Evolutionary conservation across 140 eudicot genomes (phyloP).

Genomic region (Senecio squalidus): DNA sequence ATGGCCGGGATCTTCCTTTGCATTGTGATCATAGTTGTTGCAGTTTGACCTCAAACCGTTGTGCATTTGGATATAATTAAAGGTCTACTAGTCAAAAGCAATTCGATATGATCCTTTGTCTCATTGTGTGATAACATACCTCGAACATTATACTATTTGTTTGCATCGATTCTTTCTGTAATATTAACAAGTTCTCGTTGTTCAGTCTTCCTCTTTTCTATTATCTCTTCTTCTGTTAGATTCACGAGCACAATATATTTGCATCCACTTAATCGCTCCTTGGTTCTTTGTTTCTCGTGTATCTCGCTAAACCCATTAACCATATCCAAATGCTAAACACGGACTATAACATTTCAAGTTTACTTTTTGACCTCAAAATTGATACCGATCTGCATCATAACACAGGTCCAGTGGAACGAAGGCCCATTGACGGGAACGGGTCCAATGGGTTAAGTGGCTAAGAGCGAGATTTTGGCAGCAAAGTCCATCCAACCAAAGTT

Average conservation of each 20-base stretch:
- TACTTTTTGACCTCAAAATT: too few relatives aligned
- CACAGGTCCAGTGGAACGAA: too few relatives aligned
- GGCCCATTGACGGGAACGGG: too few relatives aligned
- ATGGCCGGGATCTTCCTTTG: conserved; percentile 60
- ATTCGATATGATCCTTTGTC: conserved; percentile 5
- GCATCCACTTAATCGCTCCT: background rate
- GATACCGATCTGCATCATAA: too few relatives aligned
- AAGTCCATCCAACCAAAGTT: too few relatives aligned
- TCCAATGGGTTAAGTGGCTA: too few relatives aligned
- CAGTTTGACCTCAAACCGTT: conserved; percentile 21
- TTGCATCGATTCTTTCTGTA: conserved; percentile 26
- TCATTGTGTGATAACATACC: conserved; percentile 25
- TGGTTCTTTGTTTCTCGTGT: background rate
- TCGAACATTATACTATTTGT: conserved; percentile 21
- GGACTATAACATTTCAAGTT: too few relatives aligned
- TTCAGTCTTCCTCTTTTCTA: background rate
- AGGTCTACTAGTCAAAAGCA: conserved; percentile 7
- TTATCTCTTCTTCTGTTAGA: background rate
- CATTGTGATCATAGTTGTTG: conserved; percentile 55
- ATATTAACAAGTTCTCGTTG: conserved; percentile 1
- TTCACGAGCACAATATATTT: background rate
- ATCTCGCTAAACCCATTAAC: background rate
- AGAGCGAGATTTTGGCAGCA: too few relatives aligned
- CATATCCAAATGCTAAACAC: too few relatives aligned
- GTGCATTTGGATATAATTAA: conserved; percentile 1